Evolutionary conservation across 495 filamentous ascomycete genomes (phyloP).

Genomic region (Pyrenopolyporus hunteri): DNA sequence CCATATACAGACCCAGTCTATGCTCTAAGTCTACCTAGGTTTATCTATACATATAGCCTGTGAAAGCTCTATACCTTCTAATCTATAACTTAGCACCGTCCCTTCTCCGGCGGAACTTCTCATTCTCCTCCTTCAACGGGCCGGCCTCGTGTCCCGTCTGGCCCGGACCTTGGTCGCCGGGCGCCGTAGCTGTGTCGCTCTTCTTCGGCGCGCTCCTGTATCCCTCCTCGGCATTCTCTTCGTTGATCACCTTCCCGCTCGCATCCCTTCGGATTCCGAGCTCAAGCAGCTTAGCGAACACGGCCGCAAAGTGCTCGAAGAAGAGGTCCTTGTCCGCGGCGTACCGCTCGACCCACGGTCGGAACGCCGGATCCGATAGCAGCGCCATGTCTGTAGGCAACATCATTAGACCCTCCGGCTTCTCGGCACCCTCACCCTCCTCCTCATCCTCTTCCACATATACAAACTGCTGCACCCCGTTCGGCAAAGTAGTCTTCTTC

Average conservation of each 20-base stretch:
- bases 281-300: constrained; percentile 67
- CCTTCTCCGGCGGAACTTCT: constrained; percentile 31
- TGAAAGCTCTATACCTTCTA: background rate
- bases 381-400: constrained; percentile 54
- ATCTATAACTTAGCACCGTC: constrained; percentile 26
- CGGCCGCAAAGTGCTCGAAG: constrained; percentile 65
- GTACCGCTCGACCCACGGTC: constrained; percentile 63
- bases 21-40: constrained; percentile 4
- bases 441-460: constrained; percentile 65
- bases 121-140: constrained; percentile 39
- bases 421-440: constrained; percentile 63
- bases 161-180: constrained; percentile 39
- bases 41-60: background rate
- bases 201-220: constrained; percentile 67
- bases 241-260: constrained; percentile 55
- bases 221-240: constrained; percentile 59
- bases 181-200: constrained; percentile 53
- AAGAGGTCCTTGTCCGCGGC: constrained; percentile 66
- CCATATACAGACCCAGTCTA: background rate
- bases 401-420: constrained; percentile 62
- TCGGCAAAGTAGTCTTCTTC: constrained; percentile 58
- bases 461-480: constrained; percentile 63
- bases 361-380: constrained; percentile 43
- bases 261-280: constrained; percentile 63
- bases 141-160: constrained; percentile 30